Conservation (phyloP, 2,329 filamentous ascomycete genomes). For the Myriangium duriaei region DNA sequence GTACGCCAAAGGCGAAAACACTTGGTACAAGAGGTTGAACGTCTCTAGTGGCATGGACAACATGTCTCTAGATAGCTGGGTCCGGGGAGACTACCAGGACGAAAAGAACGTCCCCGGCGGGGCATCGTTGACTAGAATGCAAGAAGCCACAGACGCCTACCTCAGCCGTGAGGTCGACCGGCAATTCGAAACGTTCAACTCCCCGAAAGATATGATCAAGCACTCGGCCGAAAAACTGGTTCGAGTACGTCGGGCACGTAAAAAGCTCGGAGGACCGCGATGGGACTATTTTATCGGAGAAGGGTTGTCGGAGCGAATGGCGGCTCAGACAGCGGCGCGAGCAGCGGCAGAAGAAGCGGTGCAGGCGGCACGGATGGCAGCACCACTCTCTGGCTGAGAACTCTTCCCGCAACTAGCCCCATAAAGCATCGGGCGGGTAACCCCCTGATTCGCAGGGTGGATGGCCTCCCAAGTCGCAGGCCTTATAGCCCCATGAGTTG, state of each 20-base stretch:
- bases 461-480: too few species aligned
- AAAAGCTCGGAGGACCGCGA: conserved; percentile 21
- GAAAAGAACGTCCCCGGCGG: conserved; percentile 27
- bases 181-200: conserved; percentile 31
- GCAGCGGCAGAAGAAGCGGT: too few species aligned
- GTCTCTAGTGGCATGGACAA: conserved; percentile 33
- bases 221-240: conserved; percentile 38
- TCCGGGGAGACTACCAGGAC: conserved; percentile 28
- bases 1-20: conserved; percentile 34
- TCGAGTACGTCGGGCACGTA: conserved; percentile 31
- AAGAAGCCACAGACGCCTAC: conserved; percentile 29
- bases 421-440: too few species aligned
- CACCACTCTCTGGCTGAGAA: too few species aligned
- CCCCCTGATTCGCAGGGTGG: too few species aligned
- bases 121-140: conserved; percentile 32
- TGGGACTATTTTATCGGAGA: conserved; percentile 23
- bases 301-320: conserved; percentile 3
- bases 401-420: too few species aligned
- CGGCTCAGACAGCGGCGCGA: too few species aligned
- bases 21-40: conserved; percentile 40
- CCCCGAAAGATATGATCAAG: conserved; percentile 31
- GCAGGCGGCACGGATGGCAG: too few species aligned
- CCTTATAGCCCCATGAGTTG: too few species aligned
- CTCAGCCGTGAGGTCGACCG: conserved; percentile 27
- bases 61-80: conserved; percentile 36